Evolutionary conservation across 2,329 filamentous ascomycete species (phyloP).

Genomic region (Colletotrichum falcatum): DNA sequence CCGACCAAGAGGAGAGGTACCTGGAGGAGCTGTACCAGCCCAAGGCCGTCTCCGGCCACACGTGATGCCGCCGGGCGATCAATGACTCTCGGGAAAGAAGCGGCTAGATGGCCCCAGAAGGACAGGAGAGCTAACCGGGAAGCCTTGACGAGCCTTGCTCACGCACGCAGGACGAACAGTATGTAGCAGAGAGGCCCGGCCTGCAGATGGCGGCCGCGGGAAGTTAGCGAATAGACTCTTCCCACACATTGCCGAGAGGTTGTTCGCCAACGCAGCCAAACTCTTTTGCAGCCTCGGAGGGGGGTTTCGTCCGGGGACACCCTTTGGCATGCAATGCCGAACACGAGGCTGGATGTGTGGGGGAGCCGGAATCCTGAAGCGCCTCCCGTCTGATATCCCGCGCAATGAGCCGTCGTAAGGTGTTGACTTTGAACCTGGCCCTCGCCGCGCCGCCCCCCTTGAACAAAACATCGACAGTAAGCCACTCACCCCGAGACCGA

Average conservation of each 20-base stretch:
- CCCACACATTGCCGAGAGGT: background rate
- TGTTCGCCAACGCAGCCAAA: background rate
- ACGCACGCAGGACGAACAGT: too few species aligned
- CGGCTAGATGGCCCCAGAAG: background rate
- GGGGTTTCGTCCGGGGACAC: background rate
- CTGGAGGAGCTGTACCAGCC: constrained; percentile 72
- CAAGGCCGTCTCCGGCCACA: constrained; percentile 54
- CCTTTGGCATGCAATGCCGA: constrained; percentile 1
- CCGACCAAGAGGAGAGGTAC: constrained; percentile 69
- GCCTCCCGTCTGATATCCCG: constrained; percentile 17
- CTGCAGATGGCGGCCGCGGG: too few species aligned
- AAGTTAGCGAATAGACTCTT: background rate
- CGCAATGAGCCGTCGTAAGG: constrained; percentile 18
- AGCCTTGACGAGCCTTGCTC: background rate
- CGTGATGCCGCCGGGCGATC: background rate
- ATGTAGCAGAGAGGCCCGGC: too few species aligned
- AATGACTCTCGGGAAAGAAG: background rate
- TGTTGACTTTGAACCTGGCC: background rate
- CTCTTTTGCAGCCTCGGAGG: too few species aligned
- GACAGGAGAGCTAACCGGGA: background rate
- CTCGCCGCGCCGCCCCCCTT: too few species aligned
- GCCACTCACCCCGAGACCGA: constrained; percentile 2
- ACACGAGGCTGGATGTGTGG: constrained; percentile 14
- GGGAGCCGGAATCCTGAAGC: background rate
- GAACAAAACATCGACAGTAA: background rate